These are phyloP conservation scores for Gymnopus androsaceus DNA, from an alignment of 1,284 basidiomycete genomes.

Conservation along the genomic window DNA sequence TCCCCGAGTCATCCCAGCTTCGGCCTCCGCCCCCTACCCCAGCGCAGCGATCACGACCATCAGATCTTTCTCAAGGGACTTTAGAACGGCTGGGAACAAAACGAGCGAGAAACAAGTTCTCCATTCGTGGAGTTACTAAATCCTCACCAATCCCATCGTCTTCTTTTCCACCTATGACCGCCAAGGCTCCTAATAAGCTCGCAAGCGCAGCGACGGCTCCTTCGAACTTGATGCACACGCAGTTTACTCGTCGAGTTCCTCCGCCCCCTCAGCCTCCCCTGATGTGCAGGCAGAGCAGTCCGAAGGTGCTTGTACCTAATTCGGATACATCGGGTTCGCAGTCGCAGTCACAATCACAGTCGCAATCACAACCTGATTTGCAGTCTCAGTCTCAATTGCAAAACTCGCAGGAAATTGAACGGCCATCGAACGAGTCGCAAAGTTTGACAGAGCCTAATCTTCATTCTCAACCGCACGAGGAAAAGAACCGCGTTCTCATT, in stretches of 20 bases:
- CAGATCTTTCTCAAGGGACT: slow-evolving; percentile 11
- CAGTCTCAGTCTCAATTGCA: slow-evolving; percentile 6
- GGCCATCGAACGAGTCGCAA: neutral
- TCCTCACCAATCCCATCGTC: neutral
- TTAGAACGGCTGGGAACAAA: neutral
- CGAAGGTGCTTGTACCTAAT: slow-evolving; percentile 46
- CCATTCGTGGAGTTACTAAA: neutral
- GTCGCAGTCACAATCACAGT: slow-evolving; percentile 16
- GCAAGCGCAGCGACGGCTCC: neutral
- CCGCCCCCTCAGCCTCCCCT: slow-evolving; percentile 13
- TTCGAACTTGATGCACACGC: neutral
- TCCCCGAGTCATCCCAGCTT: slow-evolving; percentile 18
- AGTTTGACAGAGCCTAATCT: neutral
- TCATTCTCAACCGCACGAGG: neutral
- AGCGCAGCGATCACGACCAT: slow-evolving; percentile 30
- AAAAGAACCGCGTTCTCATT: neutral
- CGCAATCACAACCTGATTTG: slow-evolving; percentile 24
- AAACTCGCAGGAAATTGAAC: neutral
- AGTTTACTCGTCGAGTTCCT: slow-evolving; percentile 12
- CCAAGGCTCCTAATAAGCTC: neutral
- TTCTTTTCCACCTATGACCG: neutral
- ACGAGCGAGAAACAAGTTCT: neutral
- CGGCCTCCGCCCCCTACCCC: slow-evolving; percentile 36
- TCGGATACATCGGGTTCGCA: slow-evolving; percentile 46
- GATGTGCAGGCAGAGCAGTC: neutral